Evolutionary conservation across 331 rosid species (phyloP).

Genomic region (Malus hybrid): DNA sequence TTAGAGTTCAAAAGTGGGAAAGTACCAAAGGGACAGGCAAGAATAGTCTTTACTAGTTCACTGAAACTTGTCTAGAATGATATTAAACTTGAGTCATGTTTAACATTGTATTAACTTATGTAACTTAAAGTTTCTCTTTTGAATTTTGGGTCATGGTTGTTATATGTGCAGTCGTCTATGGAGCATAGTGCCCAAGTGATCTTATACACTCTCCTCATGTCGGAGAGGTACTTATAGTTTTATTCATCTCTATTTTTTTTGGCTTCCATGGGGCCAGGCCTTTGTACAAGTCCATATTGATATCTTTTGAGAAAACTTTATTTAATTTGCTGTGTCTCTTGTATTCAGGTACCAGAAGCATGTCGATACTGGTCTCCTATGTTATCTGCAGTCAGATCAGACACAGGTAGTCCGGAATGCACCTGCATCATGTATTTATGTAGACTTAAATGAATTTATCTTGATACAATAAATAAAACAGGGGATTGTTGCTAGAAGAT

Average conservation of each 20-base stretch:
- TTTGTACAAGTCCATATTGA: neutral
- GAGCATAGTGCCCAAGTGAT: slow-evolving; percentile 94
- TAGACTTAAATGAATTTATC: slow-evolving; percentile 4
- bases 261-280: neutral
- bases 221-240: slow-evolving; percentile 56
- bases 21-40: slow-evolving; percentile 64
- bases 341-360: slow-evolving; percentile 57
- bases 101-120: neutral
- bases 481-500: slow-evolving; percentile 77
- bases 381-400: slow-evolving; percentile 77
- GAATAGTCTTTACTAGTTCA: slow-evolving; percentile 15
- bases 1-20: slow-evolving; percentile 96
- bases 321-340: slow-evolving; percentile 10
- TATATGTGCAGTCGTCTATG: slow-evolving; percentile 58
- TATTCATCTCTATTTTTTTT: neutral
- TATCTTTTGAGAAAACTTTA: neutral
- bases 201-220: slow-evolving; percentile 83
- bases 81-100: slow-evolving; percentile 2
- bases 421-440: neutral
- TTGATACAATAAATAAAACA: slow-evolving; percentile 9
- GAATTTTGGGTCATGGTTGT: slow-evolving; percentile 13
- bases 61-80: slow-evolving; percentile 3
- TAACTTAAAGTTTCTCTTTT: slow-evolving; percentile 13
- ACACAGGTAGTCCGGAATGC: slow-evolving; percentile 48
- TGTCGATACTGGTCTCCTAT: slow-evolving; percentile 81